phyloP scores from a whole-genome alignment of 2,329 filamentous ascomycete genomes.

The Penicillium italicum region DNA sequence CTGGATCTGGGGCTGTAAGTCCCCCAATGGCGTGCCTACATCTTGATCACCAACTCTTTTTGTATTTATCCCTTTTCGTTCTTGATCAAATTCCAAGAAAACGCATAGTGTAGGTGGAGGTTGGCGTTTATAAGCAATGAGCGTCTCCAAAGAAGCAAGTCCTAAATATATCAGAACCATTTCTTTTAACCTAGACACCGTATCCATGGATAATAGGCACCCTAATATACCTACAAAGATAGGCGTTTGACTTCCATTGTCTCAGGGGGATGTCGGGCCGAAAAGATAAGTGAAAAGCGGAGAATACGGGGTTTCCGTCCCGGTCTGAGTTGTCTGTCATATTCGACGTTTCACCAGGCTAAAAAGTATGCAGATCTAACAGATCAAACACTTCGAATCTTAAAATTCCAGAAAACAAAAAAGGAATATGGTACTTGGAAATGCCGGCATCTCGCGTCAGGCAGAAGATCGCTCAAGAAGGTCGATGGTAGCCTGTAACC shows the following conservation, averaged over 20 bases:
- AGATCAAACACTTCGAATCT: background rate
- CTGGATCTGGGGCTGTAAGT: slow-evolving; percentile 54
- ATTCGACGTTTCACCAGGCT: background rate
- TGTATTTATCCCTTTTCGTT: background rate
- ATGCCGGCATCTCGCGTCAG: slow-evolving; percentile 14
- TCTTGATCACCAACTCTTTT: slow-evolving; percentile 26
- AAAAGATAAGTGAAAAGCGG: background rate
- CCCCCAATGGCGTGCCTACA: slow-evolving; percentile 48
- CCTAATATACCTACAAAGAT: no score
- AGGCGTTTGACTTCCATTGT: background rate
- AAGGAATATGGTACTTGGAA: slow-evolving; percentile 14
- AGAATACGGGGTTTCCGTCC: background rate
- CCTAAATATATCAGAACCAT: background rate
- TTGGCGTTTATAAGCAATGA: background rate
- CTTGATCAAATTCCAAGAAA: background rate
- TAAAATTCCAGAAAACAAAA: no score
- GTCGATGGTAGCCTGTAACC: slow-evolving; percentile 36
- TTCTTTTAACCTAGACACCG: background rate
- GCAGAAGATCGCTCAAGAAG: slow-evolving; percentile 23
- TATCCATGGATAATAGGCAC: background rate
- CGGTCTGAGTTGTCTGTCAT: background rate
- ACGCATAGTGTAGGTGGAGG: background rate
- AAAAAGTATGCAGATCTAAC: no score
- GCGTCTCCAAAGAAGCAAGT: background rate
- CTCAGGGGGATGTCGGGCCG: background rate